Evolutionary conservation across 495 filamentous ascomycete species (phyloP), one percentile per base, ranked within the genome.

Genomic region (Venustampulla echinocandica): DNA sequence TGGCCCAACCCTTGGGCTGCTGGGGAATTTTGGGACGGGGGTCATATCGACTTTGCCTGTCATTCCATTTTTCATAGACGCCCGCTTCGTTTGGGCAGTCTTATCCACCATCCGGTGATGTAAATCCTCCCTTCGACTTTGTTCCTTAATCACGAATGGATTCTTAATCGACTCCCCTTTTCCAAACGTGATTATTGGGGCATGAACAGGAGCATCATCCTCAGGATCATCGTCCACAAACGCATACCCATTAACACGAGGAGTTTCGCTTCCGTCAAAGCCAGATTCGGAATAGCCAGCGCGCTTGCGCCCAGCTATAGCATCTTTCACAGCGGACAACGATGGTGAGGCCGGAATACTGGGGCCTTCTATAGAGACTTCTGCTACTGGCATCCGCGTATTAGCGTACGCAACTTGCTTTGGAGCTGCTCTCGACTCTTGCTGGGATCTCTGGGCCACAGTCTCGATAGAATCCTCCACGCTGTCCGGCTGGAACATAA

Each of bases 91-190:
- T 61, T 82, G 81, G 1, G 81, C 80, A 0, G 85, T 84, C 39
- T 77, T 76, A 46, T 97, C 92, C 4, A 98, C 93, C 80, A 98
- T 88, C 14, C 82, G 79, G 58, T 90, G 79, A 64, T 93, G 92
- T 10, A 96, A 68, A 43, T 77, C 77, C 64, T 98, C 92, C 10
- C 93, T 71, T 59, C 75, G 80, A 47, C 86, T 79, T 27, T 81
- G 78, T 54, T 88, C 79, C 25, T 75, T 66, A 38, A 98, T 80
- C 33, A 81, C 76, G 61, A 98, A 98, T 1, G 90, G 90, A 46
- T 90, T 89, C 0, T 79, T 77, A 0, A 77, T 78, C 10, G 71
- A 59, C 46, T 87, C 80, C 17, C 70, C 75, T 7, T 64, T 68
- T 4, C 78, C 80, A 3, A 87, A 74, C 5, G 70, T 60, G 32